Percentiles rank a stretch among this genome's conserved stretches.
These are phyloP conservation scores for Cladosporium sp. DNA, from an alignment of 2,329 filamentous ascomycete species.

Conservation along the genomic window DNA sequence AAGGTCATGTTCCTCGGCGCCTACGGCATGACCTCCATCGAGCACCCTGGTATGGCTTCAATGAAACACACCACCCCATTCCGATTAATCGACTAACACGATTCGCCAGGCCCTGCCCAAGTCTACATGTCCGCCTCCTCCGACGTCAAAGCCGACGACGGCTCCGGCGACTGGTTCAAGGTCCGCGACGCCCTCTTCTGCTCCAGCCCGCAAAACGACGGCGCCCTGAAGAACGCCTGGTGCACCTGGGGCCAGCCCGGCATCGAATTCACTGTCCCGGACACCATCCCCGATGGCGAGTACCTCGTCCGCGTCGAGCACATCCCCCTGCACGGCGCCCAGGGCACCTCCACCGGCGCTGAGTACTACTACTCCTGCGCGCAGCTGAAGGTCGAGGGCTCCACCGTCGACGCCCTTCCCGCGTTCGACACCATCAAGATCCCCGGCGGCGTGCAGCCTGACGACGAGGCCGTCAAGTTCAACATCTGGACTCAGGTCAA, in stretches of 20 bases:
- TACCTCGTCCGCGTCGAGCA: slow-evolving; percentile 59
- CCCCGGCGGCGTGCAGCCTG: slow-evolving; percentile 23
- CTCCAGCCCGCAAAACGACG: slow-evolving; percentile 9
- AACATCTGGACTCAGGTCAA: slow-evolving; percentile 23
- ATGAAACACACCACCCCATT: too few species aligned
- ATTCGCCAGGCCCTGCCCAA: slow-evolving; percentile 11
- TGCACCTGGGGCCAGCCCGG: slow-evolving; percentile 23
- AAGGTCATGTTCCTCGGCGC: slow-evolving; percentile 27
- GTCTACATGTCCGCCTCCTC: slow-evolving; percentile 34
- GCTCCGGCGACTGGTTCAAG: slow-evolving; percentile 30
- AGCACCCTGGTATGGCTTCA: slow-evolving; percentile 30
- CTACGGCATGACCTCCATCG: slow-evolving; percentile 25
- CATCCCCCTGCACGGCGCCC: slow-evolving; percentile 57
- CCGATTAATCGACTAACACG: background rate
- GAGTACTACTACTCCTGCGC: slow-evolving; percentile 44
- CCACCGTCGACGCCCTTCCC: slow-evolving; percentile 10
- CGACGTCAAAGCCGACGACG: slow-evolving; percentile 23
- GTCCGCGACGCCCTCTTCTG: slow-evolving; percentile 24
- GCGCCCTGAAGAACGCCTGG: slow-evolving; percentile 23
- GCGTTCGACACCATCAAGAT: slow-evolving; percentile 23
- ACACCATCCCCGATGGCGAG: slow-evolving; percentile 55
- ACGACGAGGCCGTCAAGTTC: slow-evolving; percentile 22
- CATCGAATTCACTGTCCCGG: slow-evolving; percentile 45
- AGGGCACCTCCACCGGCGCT: slow-evolving; percentile 33
- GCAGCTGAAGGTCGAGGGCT: slow-evolving; percentile 26